These are phyloP conservation scores for Aspergillus egyptiacus DNA, from an alignment of 495 filamentous ascomycete species.

Conservation along the genomic window DNA sequence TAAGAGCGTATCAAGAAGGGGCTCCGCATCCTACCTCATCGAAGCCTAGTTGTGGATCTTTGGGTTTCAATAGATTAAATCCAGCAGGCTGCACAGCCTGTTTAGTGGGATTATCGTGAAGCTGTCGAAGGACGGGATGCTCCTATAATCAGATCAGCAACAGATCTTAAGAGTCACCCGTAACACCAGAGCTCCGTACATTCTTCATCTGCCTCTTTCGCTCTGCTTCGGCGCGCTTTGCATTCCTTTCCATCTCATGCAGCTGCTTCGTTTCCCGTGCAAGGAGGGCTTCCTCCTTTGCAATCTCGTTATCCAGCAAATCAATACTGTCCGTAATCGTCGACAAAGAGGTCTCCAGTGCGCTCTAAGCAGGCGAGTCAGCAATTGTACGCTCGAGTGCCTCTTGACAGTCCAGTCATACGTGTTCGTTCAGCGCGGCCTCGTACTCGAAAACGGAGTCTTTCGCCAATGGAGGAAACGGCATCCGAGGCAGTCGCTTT, in stretches of 20 bases:
- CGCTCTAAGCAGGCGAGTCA: conserved; percentile 30
- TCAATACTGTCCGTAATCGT: conserved; percentile 49
- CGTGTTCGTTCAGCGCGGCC: conserved; percentile 52
- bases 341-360: conserved; percentile 47
- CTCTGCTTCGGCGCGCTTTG: conserved; percentile 41
- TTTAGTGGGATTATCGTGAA: conserved; percentile 21
- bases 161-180: not conserved
- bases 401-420: conserved; percentile 19
- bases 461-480: conserved; percentile 53
- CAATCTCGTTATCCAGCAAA: conserved; percentile 49
- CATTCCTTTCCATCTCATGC: conserved; percentile 49
- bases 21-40: conserved; percentile 26
- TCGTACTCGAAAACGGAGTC: conserved; percentile 57
- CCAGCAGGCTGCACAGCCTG: conserved; percentile 18
- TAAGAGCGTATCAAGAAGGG: conserved; percentile 6
- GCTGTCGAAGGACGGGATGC: conserved; percentile 37
- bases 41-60: conserved; percentile 21
- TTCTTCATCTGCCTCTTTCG: conserved; percentile 44
- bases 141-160: conserved; percentile 25
- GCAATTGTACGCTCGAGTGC: not conserved
- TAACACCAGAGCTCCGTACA: conserved; percentile 20
- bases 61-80: conserved; percentile 24
- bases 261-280: conserved; percentile 44
- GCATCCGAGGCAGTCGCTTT: conserved; percentile 49
- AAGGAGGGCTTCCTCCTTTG: conserved; percentile 47